Conservation (phyloP, 73 alveolate species). For the Tetrahymena malaccensis region DNA sequence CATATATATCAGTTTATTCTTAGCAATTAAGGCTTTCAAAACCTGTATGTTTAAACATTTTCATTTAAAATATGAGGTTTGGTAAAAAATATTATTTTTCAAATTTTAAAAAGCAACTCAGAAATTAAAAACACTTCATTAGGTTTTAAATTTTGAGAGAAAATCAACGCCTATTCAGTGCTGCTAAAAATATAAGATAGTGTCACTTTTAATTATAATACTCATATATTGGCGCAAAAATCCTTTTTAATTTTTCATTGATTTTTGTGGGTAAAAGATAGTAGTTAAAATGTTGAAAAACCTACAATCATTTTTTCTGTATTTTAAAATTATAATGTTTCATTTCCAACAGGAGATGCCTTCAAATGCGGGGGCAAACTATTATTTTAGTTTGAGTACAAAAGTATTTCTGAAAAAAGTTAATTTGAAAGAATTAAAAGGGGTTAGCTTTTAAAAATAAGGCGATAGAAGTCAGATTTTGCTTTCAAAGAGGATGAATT, state of each 20-base stretch:
- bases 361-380: background rate
- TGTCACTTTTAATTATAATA: background rate
- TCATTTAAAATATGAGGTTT: too few relatives aligned
- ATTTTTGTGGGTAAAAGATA: background rate
- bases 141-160: background rate
- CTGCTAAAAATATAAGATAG: background rate
- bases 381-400: background rate
- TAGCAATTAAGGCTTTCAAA: too few relatives aligned
- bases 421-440: background rate
- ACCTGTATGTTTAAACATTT: background rate
- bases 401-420: background rate
- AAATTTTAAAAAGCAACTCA: background rate
- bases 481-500: background rate
- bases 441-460: background rate
- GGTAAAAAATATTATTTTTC: background rate
- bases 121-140: background rate
- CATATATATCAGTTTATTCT: background rate
- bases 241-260: background rate
- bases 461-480: background rate
- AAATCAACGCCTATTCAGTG: background rate
- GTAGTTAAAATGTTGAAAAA: background rate
- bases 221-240: background rate
- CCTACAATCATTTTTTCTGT: background rate
- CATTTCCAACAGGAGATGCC: background rate
- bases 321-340: background rate